These are phyloP conservation scores for Skeletonema costatum DNA, from an alignment of 108 stramenopile species.

Conservation along the genomic window DNA sequence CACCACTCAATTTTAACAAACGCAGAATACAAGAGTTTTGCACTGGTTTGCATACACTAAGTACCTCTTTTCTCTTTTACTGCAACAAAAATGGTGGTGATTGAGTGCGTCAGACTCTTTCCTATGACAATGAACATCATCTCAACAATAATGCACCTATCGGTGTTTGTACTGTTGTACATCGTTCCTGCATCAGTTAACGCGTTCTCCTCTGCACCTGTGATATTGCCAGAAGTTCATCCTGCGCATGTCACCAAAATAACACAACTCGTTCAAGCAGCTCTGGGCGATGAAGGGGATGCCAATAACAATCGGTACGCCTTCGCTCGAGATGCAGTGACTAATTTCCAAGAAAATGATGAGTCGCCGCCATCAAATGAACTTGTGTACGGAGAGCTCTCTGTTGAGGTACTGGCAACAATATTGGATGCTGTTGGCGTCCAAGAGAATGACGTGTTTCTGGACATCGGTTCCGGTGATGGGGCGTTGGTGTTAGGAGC, in stretches of 20 bases:
- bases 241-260: constrained; percentile 6
- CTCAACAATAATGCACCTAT: too few relatives aligned
- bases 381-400: constrained; percentile 47
- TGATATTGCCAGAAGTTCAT: constrained; percentile 3
- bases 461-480: constrained; percentile 49
- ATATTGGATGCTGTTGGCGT: constrained; percentile 52
- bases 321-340: constrained; percentile 4
- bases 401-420: constrained; percentile 20
- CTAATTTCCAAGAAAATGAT: background rate
- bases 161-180: background rate
- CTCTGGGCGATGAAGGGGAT: constrained; percentile 7
- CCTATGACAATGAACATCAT: too few relatives aligned
- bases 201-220: background rate
- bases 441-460: constrained; percentile 28
- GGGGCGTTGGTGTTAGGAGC: constrained; percentile 40
- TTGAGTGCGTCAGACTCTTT: too few relatives aligned
- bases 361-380: constrained; percentile 5
- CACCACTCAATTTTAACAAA: too few relatives aligned
- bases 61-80: too few relatives aligned
- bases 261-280: constrained; percentile 11
- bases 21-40: too few relatives aligned
- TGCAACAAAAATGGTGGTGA: too few relatives aligned
- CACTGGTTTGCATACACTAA: too few relatives aligned
- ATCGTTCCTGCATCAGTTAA: background rate
- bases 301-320: constrained; percentile 7